Conservation (phyloP, 1,139 yeast species). For the Taphrina pruni region DNA sequence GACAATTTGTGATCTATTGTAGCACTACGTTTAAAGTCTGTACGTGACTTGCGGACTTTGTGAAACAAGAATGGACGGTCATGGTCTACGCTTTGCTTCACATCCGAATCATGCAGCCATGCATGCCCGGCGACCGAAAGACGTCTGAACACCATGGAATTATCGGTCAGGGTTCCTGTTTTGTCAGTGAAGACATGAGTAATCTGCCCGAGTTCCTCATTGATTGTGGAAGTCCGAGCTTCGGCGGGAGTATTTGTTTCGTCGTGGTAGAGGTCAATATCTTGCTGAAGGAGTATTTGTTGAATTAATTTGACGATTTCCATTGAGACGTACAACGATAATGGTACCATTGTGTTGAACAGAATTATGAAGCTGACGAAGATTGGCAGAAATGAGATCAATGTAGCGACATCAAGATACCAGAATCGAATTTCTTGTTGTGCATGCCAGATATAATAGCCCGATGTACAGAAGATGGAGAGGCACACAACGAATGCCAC, state of each 20-base stretch:
- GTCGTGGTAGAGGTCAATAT: conserved; percentile 90
- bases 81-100: conserved; percentile 50
- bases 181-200: conserved; percentile 93
- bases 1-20: conserved; percentile 25
- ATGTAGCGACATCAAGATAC: conserved; percentile 87
- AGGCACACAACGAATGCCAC: conserved; percentile 76
- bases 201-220: conserved; percentile 97
- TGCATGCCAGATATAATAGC: conserved; percentile 63
- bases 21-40: conserved; percentile 10
- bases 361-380: conserved; percentile 94
- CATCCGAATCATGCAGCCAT: conserved; percentile 82
- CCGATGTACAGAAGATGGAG: conserved; percentile 82
- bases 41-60: conserved; percentile 4
- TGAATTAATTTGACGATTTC: conserved; percentile 92
- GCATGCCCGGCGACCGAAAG: conserved; percentile 84
- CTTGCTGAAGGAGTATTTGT: conserved; percentile 78
- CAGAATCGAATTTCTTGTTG: conserved; percentile 59
- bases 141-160: conserved; percentile 82
- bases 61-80: conserved; percentile 38
- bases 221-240: conserved; percentile 91
- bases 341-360: conserved; percentile 94
- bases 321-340: conserved; percentile 94
- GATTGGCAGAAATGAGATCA: conserved; percentile 66
- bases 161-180: conserved; percentile 95
- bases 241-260: conserved; percentile 89